phyloP scores from a whole-genome alignment of 2,329 filamentous ascomycete genomes.

The Chaetomium globosum region DNA sequence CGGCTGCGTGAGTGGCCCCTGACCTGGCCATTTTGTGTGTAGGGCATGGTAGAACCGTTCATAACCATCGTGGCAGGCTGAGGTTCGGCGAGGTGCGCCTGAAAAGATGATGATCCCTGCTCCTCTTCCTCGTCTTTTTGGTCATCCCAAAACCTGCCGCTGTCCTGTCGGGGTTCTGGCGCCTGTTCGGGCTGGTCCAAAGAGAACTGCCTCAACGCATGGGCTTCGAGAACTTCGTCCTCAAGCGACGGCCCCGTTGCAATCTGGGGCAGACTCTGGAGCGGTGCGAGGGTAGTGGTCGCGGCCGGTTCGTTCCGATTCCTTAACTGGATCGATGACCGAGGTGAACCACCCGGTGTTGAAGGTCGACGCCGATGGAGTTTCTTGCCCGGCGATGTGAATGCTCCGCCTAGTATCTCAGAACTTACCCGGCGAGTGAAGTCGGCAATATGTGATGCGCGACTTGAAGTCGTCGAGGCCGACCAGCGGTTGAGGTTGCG shows the following conservation, averaged over 20 bases:
- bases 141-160: constrained; percentile 37
- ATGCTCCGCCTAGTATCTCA: constrained; percentile 45
- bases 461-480: constrained; percentile 55
- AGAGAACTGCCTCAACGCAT: constrained; percentile 28
- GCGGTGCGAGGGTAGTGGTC: constrained; percentile 37
- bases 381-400: constrained; percentile 43
- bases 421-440: constrained; percentile 50
- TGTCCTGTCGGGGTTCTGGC: constrained; percentile 25
- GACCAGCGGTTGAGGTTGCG: constrained; percentile 58
- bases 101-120: constrained; percentile 31
- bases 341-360: constrained; percentile 39
- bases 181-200: constrained; percentile 22
- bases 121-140: constrained; percentile 29
- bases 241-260: constrained; percentile 48
- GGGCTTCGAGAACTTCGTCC: constrained; percentile 40
- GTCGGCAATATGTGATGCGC: constrained; percentile 45
- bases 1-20: constrained; percentile 52
- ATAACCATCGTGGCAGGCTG: constrained; percentile 34
- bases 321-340: constrained; percentile 27
- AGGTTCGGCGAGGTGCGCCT: constrained; percentile 24
- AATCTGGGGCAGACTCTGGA: constrained; percentile 48
- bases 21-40: constrained; percentile 41
- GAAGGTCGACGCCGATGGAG: constrained; percentile 46
- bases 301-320: constrained; percentile 34
- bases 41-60: constrained; percentile 39